A percentile compares a stretch with the other conserved stretches of the same genome.
Conservation (phyloP, 192 early-diverging fungal species). For the Podila verticillata region DNA sequence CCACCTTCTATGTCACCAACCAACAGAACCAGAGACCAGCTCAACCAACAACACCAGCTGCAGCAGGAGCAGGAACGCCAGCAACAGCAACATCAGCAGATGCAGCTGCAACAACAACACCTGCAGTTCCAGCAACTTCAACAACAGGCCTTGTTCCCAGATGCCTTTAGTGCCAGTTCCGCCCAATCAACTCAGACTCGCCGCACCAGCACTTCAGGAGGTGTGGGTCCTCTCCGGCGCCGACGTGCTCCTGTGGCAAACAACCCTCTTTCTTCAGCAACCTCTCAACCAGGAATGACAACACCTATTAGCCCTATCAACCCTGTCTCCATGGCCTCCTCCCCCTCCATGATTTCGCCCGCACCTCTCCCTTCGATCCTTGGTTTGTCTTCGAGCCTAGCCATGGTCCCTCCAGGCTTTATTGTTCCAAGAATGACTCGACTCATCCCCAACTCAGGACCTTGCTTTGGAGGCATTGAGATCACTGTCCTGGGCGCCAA, state of each 20-base stretch:
- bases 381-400: constrained; percentile 21
- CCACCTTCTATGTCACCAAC: constrained; percentile 16
- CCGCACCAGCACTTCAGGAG: constrained; percentile 40
- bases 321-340: constrained; percentile 9
- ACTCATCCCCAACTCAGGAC: constrained; percentile 86
- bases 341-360: constrained; percentile 11
- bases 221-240: constrained; percentile 43
- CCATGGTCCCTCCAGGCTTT: constrained; percentile 42
- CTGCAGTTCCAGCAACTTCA: constrained; percentile 47
- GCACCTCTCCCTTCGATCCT: constrained; percentile 45
- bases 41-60: constrained; percentile 19
- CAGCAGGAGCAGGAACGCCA: constrained; percentile 47
- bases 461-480: constrained; percentile 86
- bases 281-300: constrained; percentile 7
- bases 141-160: constrained; percentile 40
- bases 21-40: constrained; percentile 3
- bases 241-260: constrained; percentile 22
- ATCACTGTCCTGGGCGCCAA: constrained; percentile 85
- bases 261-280: constrained; percentile 21
- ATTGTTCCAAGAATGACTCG: constrained; percentile 68
- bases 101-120: constrained; percentile 46
- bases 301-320: constrained; percentile 4
- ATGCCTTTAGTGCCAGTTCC: constrained; percentile 11
- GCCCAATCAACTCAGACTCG: constrained; percentile 9
- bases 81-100: constrained; percentile 42